Percentiles rank a stretch among this genome's conserved stretches.
Conservation (phyloP, 306 rosid genomes). For the Dryas octopetala region DNA sequence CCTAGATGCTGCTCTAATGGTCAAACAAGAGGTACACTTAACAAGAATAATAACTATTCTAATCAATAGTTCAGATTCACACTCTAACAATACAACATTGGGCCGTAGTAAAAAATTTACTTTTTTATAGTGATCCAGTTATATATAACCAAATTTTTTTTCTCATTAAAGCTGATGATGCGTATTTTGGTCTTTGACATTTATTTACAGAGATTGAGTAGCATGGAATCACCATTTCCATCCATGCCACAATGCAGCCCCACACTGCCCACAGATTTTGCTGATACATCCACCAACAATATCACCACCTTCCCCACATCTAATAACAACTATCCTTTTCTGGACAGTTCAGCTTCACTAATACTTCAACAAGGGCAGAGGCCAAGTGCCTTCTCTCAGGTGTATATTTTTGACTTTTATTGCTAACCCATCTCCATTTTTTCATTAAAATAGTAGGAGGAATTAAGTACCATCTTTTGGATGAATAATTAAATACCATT, state of each 20-base stretch:
- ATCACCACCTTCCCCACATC: conserved; percentile 25
- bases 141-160: background rate
- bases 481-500: background rate
- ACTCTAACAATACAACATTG: no score
- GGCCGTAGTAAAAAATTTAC: background rate
- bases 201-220: conserved; percentile 42
- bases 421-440: background rate
- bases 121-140: background rate
- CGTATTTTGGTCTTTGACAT: conserved; percentile 4
- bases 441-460: background rate
- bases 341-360: conserved; percentile 42
- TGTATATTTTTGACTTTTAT: conserved; percentile 6
- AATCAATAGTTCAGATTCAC: no score
- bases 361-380: conserved; percentile 50
- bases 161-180: conserved; percentile 9
- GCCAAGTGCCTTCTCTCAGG: conserved; percentile 51
- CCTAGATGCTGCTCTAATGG: conserved; percentile 43
- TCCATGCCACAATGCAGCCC: conserved; percentile 47
- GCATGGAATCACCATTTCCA: conserved; percentile 39
- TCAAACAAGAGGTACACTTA: conserved; percentile 57
- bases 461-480: no score
- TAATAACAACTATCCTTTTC: conserved; percentile 33
- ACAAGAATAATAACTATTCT: no score
- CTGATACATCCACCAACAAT: conserved; percentile 34
- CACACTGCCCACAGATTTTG: conserved; percentile 43